Percentiles rank a stretch among this genome's conserved stretches.
These are phyloP conservation scores for Circinella minor DNA, from an alignment of 371 early-diverging fungal genomes.

Conservation along the genomic window DNA sequence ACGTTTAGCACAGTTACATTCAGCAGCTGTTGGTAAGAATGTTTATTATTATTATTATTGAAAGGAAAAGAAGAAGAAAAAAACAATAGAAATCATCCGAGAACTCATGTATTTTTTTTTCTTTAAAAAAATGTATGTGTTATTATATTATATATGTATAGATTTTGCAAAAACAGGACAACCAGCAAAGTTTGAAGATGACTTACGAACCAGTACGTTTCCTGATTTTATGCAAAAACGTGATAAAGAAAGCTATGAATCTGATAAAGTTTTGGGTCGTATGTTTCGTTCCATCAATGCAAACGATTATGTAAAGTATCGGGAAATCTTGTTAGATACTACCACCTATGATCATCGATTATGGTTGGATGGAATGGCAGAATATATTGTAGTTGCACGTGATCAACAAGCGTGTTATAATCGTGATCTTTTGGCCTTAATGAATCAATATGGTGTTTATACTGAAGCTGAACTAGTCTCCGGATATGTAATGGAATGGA, in stretches of 20 bases:
- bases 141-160: neutral
- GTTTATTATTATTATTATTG: neutral
- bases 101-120: too few species aligned
- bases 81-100: neutral
- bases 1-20: constrained; percentile 68
- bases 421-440: constrained; percentile 51
- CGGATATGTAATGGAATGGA: constrained; percentile 50
- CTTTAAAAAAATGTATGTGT: constrained; percentile 4
- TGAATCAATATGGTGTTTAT: constrained; percentile 71
- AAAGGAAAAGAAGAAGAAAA: neutral
- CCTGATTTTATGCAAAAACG: constrained; percentile 87
- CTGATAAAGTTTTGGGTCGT: constrained; percentile 61
- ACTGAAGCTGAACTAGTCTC: constrained; percentile 58
- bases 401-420: constrained; percentile 52
- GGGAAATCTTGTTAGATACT: constrained; percentile 21
- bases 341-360: constrained; percentile 49
- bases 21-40: constrained; percentile 43
- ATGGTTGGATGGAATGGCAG: constrained; percentile 55
- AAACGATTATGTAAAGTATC: constrained; percentile 39
- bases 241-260: constrained; percentile 56
- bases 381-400: constrained; percentile 58
- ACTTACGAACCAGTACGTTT: constrained; percentile 51
- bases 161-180: constrained; percentile 52
- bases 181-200: constrained; percentile 41
- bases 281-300: constrained; percentile 63